Percentiles rank a stretch among this genome's conserved stretches.
These are phyloP conservation scores for Saksenaea vasiformis DNA, from an alignment of 371 early-diverging fungal genomes.

Conservation along the genomic window DNA sequence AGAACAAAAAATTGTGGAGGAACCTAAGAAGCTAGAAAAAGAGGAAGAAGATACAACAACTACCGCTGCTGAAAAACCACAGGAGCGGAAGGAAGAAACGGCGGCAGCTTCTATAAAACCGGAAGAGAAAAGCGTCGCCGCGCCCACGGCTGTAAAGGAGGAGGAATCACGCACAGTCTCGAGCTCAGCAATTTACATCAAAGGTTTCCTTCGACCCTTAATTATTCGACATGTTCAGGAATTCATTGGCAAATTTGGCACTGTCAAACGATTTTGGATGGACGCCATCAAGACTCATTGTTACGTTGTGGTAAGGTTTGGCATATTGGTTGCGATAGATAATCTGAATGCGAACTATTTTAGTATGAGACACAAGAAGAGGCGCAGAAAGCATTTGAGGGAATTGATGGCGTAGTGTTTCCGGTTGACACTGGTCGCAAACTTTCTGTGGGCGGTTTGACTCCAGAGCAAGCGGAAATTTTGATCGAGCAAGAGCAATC, in stretches of 20 bases:
- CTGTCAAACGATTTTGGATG: conserved; percentile 77
- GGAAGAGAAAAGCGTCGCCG: background rate
- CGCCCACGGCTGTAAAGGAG: conserved; percentile 5
- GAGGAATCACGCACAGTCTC: conserved; percentile 1
- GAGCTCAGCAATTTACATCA: conserved; percentile 59
- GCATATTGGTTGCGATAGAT: background rate
- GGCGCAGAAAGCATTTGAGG: conserved; percentile 55
- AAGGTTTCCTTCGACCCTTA: conserved; percentile 79
- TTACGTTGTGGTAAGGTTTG: conserved; percentile 70
- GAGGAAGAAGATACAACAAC: conserved; percentile 10
- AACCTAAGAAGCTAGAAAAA: background rate
- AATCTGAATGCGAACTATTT: background rate
- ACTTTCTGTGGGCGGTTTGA: conserved; percentile 60
- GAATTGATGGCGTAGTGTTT: conserved; percentile 62
- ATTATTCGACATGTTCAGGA: conserved; percentile 63
- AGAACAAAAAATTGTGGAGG: background rate
- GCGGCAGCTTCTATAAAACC: background rate
- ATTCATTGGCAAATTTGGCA: conserved; percentile 66
- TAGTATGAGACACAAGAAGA: conserved; percentile 57
- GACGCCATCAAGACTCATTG: conserved; percentile 85
- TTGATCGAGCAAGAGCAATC: conserved; percentile 65
- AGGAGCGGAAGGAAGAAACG: background rate
- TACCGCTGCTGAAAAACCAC: conserved; percentile 14
- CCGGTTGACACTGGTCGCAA: conserved; percentile 70
- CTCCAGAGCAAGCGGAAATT: conserved; percentile 53